These are phyloP conservation scores for Lentinus polychrous DNA, from an alignment of 1,284 basidiomycete genomes.

Conservation along the genomic window DNA sequence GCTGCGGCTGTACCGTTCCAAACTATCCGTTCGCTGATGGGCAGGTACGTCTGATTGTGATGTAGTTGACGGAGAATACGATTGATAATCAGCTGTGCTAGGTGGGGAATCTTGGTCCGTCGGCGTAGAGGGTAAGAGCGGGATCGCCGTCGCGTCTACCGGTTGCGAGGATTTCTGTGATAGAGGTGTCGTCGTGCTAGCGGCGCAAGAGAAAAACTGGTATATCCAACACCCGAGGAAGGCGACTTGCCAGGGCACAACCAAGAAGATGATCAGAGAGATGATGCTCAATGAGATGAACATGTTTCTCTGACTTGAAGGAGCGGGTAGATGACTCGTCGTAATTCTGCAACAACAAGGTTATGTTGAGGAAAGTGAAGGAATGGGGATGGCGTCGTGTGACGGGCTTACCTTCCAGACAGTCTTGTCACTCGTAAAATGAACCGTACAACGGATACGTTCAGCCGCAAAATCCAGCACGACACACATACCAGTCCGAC, in stretches of 20 bases:
- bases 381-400: background rate
- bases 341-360: background rate
- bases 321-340: background rate
- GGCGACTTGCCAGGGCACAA: conserved; percentile 88
- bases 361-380: background rate
- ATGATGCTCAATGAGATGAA: conserved; percentile 56
- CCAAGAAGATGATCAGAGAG: conserved; percentile 58
- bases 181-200: conserved; percentile 13
- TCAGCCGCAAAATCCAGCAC: conserved; percentile 35
- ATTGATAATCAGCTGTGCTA: conserved; percentile 8
- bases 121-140: conserved; percentile 1
- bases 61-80: background rate
- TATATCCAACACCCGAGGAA: conserved; percentile 78
- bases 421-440: conserved; percentile 12
- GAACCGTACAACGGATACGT: conserved; percentile 14
- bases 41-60: too few relatives aligned
- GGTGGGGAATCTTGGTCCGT: conserved; percentile 12
- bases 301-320: conserved; percentile 29
- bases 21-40: too few relatives aligned
- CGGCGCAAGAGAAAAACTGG: conserved; percentile 61
- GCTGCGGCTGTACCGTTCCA: background rate
- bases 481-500: conserved; percentile 54
- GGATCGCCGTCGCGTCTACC: too few relatives aligned
- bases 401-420: background rate
- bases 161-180: too few relatives aligned